A percentile compares a stretch with the other conserved stretches of the same genome.
Conservation (phyloP, 805 yeast genomes). For the Diddensiella santjacobensis region DNA sequence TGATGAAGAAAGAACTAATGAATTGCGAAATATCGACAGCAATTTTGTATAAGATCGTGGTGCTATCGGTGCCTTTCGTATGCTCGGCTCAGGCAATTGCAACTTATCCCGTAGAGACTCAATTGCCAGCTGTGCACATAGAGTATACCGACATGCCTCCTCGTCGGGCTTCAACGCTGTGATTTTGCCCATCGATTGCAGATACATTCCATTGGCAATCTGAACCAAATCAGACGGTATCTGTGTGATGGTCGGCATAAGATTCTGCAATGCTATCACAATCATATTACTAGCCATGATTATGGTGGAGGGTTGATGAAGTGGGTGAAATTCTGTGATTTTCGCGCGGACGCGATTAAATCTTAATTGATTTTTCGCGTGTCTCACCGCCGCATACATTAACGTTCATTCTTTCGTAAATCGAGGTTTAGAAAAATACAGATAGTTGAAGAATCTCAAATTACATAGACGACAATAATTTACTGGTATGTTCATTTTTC, state of each 20-base stretch:
- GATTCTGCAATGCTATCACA: constrained; percentile 7
- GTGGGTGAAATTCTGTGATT: too few species aligned
- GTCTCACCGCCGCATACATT: too few species aligned
- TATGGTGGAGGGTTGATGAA: too few species aligned
- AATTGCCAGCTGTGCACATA: constrained; percentile 26
- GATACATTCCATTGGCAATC: constrained; percentile 6
- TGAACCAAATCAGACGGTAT: constrained; percentile 14
- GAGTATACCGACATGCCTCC: constrained; percentile 23
- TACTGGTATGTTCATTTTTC: too few species aligned
- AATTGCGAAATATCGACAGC: constrained; percentile 20
- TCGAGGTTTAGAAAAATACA: too few species aligned
- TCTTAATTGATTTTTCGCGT: too few species aligned
- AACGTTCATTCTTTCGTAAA: too few species aligned
- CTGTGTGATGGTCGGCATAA: constrained; percentile 9
- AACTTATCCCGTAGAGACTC: constrained; percentile 17
- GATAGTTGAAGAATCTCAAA: too few species aligned
- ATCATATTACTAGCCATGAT: constrained; percentile 1
- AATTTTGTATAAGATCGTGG: constrained; percentile 22
- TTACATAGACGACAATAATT: too few species aligned
- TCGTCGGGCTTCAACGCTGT: constrained; percentile 22
- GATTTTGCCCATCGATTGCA: constrained; percentile 18
- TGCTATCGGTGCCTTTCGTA: constrained; percentile 22
- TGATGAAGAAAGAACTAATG: constrained; percentile 5
- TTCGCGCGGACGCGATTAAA: too few species aligned
- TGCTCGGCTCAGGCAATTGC: constrained; percentile 16